These are phyloP conservation scores for Candida odintsovae DNA, from an alignment of 805 yeast genomes.

Conservation along the genomic window DNA sequence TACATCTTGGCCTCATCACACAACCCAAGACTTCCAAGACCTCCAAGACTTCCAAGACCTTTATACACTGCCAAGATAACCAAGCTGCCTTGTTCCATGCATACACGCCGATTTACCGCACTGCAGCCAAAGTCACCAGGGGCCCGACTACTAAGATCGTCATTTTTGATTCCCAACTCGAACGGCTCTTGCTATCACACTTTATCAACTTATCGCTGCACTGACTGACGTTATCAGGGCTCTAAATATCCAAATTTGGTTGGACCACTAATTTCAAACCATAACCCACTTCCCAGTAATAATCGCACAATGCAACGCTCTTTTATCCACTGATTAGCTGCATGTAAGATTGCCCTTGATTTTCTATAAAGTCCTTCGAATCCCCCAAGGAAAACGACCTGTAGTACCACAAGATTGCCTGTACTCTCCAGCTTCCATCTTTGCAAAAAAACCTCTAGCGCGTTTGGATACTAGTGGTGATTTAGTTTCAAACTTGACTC, in stretches of 20 bases:
- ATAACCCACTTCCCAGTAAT: too few species aligned
- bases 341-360: neutral
- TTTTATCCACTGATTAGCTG: neutral
- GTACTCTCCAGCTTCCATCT: neutral
- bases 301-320: too few species aligned
- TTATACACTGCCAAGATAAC: neutral
- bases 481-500: too few species aligned
- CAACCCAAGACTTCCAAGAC: too few species aligned
- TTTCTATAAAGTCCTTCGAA: neutral
- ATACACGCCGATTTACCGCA: too few species aligned
- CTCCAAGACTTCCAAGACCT: too few species aligned
- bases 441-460: neutral
- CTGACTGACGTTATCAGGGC: slow-evolving; percentile 24
- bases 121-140: too few species aligned
- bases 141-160: neutral
- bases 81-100: too few species aligned
- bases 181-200: neutral
- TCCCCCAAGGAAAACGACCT: neutral
- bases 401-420: neutral
- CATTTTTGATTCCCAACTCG: neutral
- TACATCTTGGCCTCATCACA: too few species aligned
- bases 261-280: too few species aligned
- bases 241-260: too few species aligned
- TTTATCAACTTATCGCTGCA: slow-evolving; percentile 20
- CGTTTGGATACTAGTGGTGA: neutral